Percentiles rank a stretch among this genome's conserved stretches.
These are phyloP conservation scores for Fusarium protoensiforme DNA, from an alignment of 2,329 filamentous ascomycete species.

Conservation along the genomic window DNA sequence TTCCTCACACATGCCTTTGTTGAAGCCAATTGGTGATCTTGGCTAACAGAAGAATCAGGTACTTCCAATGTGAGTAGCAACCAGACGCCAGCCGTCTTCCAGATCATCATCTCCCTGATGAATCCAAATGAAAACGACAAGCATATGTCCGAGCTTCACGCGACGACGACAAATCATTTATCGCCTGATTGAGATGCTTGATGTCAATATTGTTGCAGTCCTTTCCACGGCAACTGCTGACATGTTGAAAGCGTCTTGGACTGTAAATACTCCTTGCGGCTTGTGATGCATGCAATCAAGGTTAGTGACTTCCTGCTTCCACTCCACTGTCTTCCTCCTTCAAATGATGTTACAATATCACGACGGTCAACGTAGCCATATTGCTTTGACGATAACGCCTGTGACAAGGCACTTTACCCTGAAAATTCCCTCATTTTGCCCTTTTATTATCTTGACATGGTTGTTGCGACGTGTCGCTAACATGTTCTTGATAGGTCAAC, in stretches of 20 bases:
- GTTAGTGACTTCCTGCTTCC: slow-evolving; percentile 41
- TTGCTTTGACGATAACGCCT: slow-evolving; percentile 59
- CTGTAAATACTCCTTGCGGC: background rate
- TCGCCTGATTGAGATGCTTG: slow-evolving; percentile 44
- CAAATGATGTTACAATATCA: slow-evolving; percentile 58
- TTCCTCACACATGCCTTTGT: slow-evolving; percentile 8
- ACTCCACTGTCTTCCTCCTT: background rate
- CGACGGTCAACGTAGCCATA: slow-evolving; percentile 62
- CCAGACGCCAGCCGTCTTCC: slow-evolving; percentile 8
- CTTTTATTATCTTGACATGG: background rate
- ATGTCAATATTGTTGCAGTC: slow-evolving; percentile 25
- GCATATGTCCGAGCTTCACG: slow-evolving; percentile 92
- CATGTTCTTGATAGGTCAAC: background rate
- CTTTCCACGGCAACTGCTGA: slow-evolving; percentile 37
- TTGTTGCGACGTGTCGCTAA: slow-evolving; percentile 19
- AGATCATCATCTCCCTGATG: slow-evolving; percentile 70
- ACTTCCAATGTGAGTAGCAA: slow-evolving; percentile 39
- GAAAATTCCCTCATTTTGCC: background rate
- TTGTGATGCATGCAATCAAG: slow-evolving; percentile 1
- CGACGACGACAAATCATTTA: slow-evolving; percentile 56
- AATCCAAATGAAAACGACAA: slow-evolving; percentile 89
- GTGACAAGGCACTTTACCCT: slow-evolving; percentile 55
- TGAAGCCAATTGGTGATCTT: slow-evolving; percentile 11
- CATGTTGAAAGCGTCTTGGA: slow-evolving; percentile 21
- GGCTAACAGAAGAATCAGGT: slow-evolving; percentile 35